Evolutionary conservation across 495 filamentous ascomycete species (phyloP).

Genomic region (Niebla homalea): DNA sequence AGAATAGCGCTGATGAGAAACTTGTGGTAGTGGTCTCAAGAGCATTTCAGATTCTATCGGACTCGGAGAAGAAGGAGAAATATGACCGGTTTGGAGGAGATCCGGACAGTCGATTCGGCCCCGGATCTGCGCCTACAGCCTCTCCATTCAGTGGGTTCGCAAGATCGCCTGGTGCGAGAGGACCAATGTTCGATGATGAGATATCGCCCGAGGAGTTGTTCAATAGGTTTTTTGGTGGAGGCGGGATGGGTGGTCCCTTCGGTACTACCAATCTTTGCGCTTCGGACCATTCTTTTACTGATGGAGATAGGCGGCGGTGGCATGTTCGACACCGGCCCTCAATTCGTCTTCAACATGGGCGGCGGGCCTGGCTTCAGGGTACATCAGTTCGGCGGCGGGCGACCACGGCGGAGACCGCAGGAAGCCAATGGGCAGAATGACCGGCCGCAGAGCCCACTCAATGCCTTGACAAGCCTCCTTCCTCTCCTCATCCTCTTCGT

Average conservation of each 20-base stretch:
- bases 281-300: conserved; percentile 4
- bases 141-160: conserved; percentile 62
- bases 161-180: conserved; percentile 31
- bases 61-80: conserved; percentile 77
- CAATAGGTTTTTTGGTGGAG: conserved; percentile 83
- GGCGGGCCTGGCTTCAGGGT: conserved; percentile 72
- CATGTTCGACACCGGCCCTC: conserved; percentile 58
- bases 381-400: conserved; percentile 67
- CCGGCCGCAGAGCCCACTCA: conserved; percentile 29
- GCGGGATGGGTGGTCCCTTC: conserved; percentile 53
- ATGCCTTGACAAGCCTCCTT: conserved; percentile 49
- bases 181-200: conserved; percentile 68
- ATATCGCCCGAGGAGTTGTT: conserved; percentile 96
- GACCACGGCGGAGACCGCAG: conserved; percentile 55
- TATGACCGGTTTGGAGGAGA: conserved; percentile 85
- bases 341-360: conserved; percentile 85
- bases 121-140: conserved; percentile 33
- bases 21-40: conserved; percentile 62
- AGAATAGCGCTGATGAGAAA: conserved; percentile 1
- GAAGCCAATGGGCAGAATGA: conserved; percentile 44
- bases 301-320: conserved; percentile 25
- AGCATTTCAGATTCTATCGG: conserved; percentile 86
- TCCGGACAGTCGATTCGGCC: conserved; percentile 72
- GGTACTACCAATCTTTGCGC: conserved; percentile 29
- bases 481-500: conserved; percentile 83